Conservation (phyloP, 2,329 filamentous ascomycete genomes). For the Aureobasidium sp. region DNA sequence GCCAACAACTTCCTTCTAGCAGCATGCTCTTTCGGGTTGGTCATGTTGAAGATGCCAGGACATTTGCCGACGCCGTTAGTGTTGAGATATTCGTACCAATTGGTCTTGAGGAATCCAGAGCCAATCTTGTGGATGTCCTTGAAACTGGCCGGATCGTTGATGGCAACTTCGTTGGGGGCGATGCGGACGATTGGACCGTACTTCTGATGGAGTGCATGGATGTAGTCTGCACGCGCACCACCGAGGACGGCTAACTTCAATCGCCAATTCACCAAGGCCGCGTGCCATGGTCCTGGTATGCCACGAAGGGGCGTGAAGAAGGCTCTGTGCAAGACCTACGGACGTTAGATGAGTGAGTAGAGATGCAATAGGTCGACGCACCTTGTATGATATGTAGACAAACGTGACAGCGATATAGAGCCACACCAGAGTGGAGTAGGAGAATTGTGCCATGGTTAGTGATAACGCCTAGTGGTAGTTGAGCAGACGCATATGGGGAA, state of each 20-base stretch:
- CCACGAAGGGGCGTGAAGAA: conserved; percentile 21
- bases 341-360: background rate
- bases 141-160: conserved; percentile 24
- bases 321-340: conserved; percentile 4
- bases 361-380: background rate
- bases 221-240: conserved; percentile 34
- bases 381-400: conserved; percentile 1
- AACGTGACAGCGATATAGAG: background rate
- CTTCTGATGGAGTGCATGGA: conserved; percentile 31
- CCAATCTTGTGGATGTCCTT: conserved; percentile 27
- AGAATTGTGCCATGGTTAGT: conserved; percentile 4
- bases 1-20: conserved; percentile 32
- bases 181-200: conserved; percentile 28
- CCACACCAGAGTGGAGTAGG: background rate
- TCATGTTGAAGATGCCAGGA: conserved; percentile 34
- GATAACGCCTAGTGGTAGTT: background rate
- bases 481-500: background rate
- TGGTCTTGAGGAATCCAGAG: conserved; percentile 24
- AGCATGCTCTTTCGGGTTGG: conserved; percentile 30
- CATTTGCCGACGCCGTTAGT: conserved; percentile 10
- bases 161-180: conserved; percentile 25
- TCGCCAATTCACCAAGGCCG: conserved; percentile 22
- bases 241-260: conserved; percentile 33
- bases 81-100: conserved; percentile 25
- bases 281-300: conserved; percentile 26